phyloP scores from a whole-genome alignment of 768 basidiomycete genomes.

The Boletus coccyginus region DNA sequence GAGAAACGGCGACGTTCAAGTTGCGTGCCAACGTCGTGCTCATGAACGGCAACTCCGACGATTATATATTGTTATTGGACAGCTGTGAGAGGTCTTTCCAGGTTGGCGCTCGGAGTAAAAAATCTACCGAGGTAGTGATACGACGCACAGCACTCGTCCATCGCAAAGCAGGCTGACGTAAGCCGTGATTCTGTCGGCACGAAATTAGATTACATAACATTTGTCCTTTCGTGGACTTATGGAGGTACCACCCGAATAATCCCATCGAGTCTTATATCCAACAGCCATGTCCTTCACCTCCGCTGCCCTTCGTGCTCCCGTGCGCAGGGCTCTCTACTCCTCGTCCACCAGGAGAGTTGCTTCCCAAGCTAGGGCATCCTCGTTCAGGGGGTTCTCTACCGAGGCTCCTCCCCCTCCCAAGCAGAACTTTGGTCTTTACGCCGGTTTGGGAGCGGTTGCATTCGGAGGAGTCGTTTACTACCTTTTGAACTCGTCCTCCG shows the following conservation, averaged over 20 bases:
- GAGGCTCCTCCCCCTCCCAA: slow-evolving; percentile 44
- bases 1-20: neutral
- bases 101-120: neutral
- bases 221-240: neutral
- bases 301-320: slow-evolving; percentile 42
- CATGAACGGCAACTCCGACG: too few species aligned
- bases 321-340: slow-evolving; percentile 43
- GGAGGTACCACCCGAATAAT: slow-evolving; percentile 13
- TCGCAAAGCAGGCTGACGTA: neutral
- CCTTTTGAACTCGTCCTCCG: slow-evolving; percentile 44
- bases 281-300: slow-evolving; percentile 54
- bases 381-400: slow-evolving; percentile 62
- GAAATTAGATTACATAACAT: slow-evolving; percentile 18
- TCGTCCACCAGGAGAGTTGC: slow-evolving; percentile 24
- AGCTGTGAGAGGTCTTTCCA: too few species aligned
- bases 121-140: neutral
- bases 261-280: neutral
- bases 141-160: slow-evolving; percentile 10
- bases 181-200: neutral
- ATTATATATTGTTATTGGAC: too few species aligned
- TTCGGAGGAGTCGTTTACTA: slow-evolving; percentile 67
- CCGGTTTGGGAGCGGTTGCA: slow-evolving; percentile 59
- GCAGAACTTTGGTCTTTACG: slow-evolving; percentile 56
- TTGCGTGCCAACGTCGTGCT: neutral
- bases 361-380: slow-evolving; percentile 34